Percentiles rank a stretch among this genome's conserved stretches.
Conservation (phyloP, 495 filamentous ascomycete species). For the Evernia prunastri region DNA sequence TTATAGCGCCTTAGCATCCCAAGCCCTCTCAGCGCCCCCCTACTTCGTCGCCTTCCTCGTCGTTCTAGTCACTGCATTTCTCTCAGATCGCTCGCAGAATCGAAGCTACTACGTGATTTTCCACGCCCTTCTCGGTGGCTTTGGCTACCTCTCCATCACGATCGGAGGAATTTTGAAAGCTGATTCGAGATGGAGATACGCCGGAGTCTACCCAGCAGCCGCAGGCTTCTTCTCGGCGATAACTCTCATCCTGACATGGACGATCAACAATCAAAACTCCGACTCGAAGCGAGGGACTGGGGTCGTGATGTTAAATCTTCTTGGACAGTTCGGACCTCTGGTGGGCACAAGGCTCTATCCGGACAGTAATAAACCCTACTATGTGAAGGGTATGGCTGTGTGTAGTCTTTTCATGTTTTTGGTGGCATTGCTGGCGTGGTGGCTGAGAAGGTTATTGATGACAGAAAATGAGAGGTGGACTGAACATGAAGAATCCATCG, state of each 20-base stretch:
- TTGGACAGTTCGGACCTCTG: constrained; percentile 58
- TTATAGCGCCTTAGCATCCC: constrained; percentile 40
- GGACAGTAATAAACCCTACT: constrained; percentile 48
- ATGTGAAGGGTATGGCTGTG: constrained; percentile 49
- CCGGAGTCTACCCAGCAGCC: constrained; percentile 51
- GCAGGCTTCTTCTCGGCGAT: constrained; percentile 57
- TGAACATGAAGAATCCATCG: neutral
- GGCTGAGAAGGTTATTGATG: constrained; percentile 41
- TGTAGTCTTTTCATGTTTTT: constrained; percentile 54
- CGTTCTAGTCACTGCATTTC: constrained; percentile 43
- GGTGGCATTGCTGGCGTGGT: constrained; percentile 41
- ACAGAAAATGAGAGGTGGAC: constrained; percentile 34
- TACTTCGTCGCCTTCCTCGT: constrained; percentile 50
- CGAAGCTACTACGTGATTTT: constrained; percentile 47
- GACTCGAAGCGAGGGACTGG: constrained; percentile 50
- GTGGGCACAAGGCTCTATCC: constrained; percentile 58
- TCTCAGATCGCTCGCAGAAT: constrained; percentile 44
- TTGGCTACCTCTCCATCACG: constrained; percentile 56
- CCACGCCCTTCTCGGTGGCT: constrained; percentile 49
- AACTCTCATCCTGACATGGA: constrained; percentile 60
- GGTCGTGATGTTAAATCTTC: constrained; percentile 51
- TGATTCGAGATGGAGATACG: constrained; percentile 38
- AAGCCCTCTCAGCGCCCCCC: constrained; percentile 53
- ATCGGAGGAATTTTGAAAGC: constrained; percentile 33
- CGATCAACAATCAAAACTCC: constrained; percentile 53